Conservation (phyloP, 2,329 filamentous ascomycete genomes). For the Aureobasidium sp. region DNA sequence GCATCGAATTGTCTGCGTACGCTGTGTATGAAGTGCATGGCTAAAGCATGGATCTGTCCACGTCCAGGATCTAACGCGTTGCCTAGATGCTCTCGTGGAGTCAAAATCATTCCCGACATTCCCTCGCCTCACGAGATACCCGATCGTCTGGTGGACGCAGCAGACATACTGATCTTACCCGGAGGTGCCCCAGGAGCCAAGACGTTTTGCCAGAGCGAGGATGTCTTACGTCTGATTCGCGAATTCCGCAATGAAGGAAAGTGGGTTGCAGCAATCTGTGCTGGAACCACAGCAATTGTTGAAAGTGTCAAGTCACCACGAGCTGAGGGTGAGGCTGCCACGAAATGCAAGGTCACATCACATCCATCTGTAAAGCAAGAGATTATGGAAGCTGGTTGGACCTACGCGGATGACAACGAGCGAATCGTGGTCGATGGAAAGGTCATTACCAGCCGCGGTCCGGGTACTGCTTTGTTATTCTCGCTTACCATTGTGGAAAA, state of each 20-base stretch:
- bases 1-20: too few relatives aligned
- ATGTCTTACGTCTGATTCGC: constrained; percentile 28
- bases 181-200: constrained; percentile 34
- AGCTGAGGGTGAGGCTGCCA: constrained; percentile 15
- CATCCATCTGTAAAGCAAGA: constrained; percentile 34
- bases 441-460: constrained; percentile 32
- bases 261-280: constrained; percentile 33
- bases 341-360: constrained; percentile 27
- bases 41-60: too few relatives aligned
- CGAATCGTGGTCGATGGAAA: constrained; percentile 29
- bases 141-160: constrained; percentile 20
- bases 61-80: background rate
- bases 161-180: constrained; percentile 33
- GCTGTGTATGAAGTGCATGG: too few relatives aligned
- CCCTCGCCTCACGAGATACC: constrained; percentile 21
- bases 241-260: constrained; percentile 28
- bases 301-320: constrained; percentile 20
- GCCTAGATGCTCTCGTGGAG: constrained; percentile 31
- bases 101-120: constrained; percentile 32
- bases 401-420: constrained; percentile 31
- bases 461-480: constrained; percentile 34
- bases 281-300: constrained; percentile 34
- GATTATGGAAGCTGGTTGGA: constrained; percentile 28
- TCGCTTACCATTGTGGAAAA: constrained; percentile 34
- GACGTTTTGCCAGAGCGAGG: constrained; percentile 26